Conservation (phyloP, 441 rosid genomes). For the Croton setiger region DNA sequence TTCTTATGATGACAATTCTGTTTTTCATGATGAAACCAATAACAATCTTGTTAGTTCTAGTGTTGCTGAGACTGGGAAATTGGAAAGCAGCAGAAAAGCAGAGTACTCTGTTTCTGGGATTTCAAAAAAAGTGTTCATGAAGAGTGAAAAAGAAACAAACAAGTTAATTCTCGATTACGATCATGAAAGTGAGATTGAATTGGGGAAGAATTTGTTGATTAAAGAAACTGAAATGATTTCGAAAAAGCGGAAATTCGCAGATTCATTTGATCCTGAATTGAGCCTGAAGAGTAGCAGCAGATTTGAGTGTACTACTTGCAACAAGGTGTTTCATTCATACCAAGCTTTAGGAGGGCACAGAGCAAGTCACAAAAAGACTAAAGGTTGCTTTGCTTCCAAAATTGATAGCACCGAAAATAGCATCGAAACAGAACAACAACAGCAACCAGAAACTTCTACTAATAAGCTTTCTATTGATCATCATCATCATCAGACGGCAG, state of each 20-base stretch:
- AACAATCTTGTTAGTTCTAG: slow-evolving; percentile 13
- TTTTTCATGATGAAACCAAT: slow-evolving; percentile 25
- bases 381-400: slow-evolving; percentile 39
- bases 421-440: slow-evolving; percentile 25
- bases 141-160: slow-evolving; percentile 2
- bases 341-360: slow-evolving; percentile 69
- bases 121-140: slow-evolving; percentile 14
- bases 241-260: slow-evolving; percentile 28
- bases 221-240: slow-evolving; percentile 22
- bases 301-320: slow-evolving; percentile 57
- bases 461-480: slow-evolving; percentile 13
- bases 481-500: slow-evolving; percentile 20
- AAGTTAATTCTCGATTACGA: slow-evolving; percentile 15
- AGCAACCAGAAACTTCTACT: slow-evolving; percentile 18
- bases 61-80: slow-evolving; percentile 9
- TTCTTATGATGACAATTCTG: slow-evolving; percentile 34
- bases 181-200: slow-evolving; percentile 19
- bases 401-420: slow-evolving; percentile 28
- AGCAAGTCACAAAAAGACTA: slow-evolving; percentile 58
- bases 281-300: slow-evolving; percentile 33
- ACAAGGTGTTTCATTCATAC: slow-evolving; percentile 52
- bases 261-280: slow-evolving; percentile 25
- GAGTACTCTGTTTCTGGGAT: slow-evolving; percentile 23
- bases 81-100: slow-evolving; percentile 14
- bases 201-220: slow-evolving; percentile 16